Evolutionary conservation across 164 flowering plant genomes (phyloP).

Genomic region (Annona squamosa): DNA sequence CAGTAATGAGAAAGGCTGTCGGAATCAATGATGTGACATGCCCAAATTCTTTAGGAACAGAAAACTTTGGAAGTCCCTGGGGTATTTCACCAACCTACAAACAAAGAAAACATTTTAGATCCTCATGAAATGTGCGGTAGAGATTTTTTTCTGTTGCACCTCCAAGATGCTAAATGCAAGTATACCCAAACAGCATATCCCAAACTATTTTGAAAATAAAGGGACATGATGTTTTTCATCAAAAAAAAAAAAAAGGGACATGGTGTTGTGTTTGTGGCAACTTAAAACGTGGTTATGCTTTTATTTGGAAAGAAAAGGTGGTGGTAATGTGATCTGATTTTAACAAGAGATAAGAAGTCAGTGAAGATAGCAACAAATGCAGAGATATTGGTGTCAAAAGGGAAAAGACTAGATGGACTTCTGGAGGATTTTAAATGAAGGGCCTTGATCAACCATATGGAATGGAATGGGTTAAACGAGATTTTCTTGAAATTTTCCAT

Average conservation of each 20-base stretch:
- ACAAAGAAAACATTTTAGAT: background rate
- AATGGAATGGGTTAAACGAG: too few relatives aligned
- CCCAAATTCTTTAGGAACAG: slow-evolving; percentile 65
- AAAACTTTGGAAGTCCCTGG: slow-evolving; percentile 89
- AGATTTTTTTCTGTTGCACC: background rate
- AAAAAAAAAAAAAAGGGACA: background rate
- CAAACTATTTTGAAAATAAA: background rate
- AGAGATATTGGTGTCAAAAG: too few relatives aligned
- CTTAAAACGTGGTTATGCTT: too few relatives aligned
- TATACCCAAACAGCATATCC: background rate
- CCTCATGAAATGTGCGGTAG: background rate
- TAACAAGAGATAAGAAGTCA: too few relatives aligned
- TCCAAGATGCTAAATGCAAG: background rate
- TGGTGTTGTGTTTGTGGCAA: too few relatives aligned
- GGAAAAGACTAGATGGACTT: too few relatives aligned
- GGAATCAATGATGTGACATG: slow-evolving; percentile 67
- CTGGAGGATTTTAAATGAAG: too few relatives aligned
- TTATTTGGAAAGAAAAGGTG: too few relatives aligned
- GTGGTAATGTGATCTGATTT: too few relatives aligned
- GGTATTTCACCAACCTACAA: slow-evolving; percentile 94
- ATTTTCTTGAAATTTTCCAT: too few relatives aligned
- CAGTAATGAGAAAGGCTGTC: slow-evolving; percentile 86
- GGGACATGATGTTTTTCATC: background rate
- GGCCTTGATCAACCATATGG: too few relatives aligned
- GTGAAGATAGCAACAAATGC: too few relatives aligned